phyloP scores from a whole-genome alignment of 805 yeast genomes.

The Candida pseudoglaebosa region DNA sequence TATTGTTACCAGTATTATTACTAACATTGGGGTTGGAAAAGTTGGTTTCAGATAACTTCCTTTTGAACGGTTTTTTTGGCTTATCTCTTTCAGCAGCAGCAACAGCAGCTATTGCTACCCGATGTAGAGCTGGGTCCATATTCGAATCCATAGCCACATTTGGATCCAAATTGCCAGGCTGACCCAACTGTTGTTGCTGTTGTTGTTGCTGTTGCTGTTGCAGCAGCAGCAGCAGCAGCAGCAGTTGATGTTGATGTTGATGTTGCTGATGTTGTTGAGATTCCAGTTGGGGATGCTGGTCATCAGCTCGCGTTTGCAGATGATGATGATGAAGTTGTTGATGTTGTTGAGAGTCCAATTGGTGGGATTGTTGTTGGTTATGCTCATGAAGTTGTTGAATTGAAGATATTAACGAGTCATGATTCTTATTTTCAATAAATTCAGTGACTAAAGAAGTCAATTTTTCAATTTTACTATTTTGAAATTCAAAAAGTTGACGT shows the following conservation, averaged over 20 bases:
- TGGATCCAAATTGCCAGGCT: constrained; percentile 3
- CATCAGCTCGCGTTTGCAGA: constrained; percentile 17
- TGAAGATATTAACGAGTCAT: constrained; percentile 23
- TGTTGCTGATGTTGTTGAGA: constrained; percentile 19
- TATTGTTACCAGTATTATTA: neutral
- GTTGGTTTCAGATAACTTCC: neutral
- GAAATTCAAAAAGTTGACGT: constrained; percentile 35
- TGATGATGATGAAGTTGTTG: constrained; percentile 13
- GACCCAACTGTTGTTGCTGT: constrained; percentile 9
- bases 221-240: neutral
- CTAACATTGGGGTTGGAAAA: neutral
- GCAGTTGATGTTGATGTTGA: constrained; percentile 11
- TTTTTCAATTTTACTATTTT: constrained; percentile 35
- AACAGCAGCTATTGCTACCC: constrained; percentile 37
- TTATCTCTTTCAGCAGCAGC: constrained; percentile 15
- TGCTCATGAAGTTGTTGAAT: constrained; percentile 26
- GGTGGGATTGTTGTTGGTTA: constrained; percentile 8
- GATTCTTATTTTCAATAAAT: constrained; percentile 25
- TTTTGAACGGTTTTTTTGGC: constrained; percentile 5
- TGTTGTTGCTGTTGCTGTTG: too few relatives aligned
- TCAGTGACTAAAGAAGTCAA: constrained; percentile 31
- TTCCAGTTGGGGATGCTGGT: constrained; percentile 19
- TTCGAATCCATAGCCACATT: constrained; percentile 23
- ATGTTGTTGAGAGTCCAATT: constrained; percentile 6
- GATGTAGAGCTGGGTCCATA: constrained; percentile 41